Base-by-base conservation (phyloP, 2,329 filamentous ascomycete genomes). In the Curvularia verruculosa region DNA sequence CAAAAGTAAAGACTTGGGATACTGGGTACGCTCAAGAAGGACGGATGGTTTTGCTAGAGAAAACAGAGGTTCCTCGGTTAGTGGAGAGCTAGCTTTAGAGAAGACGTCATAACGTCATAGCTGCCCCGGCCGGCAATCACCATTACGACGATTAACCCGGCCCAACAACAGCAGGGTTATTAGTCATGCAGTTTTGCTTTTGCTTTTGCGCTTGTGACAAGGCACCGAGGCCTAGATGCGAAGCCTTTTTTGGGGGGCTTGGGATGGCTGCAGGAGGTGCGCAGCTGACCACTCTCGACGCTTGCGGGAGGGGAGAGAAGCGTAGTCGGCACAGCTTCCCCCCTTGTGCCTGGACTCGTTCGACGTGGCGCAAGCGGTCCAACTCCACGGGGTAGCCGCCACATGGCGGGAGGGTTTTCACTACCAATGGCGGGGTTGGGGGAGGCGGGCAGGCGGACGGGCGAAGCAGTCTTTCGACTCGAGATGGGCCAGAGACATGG, bases 21-120 rank as follows among this genome's bases (percentile, higher is more conserved):
- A 40, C 34, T 52, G 29, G n/a, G 43, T 43, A 51, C 15, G 34
- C 45, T 52, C 54, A 41, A 29, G 36, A 48, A 37, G 43, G 41
- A 54, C 26, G 50, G 45, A 28, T 36, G 45, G 44, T 19, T 18
- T 49, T 48, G 51, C 45, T 58, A n/a, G 45, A 45, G 55, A 49
- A 58, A 49, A 46, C 55, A 58, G 26, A 49, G 39, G 55, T 58
- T 58, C 55, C 51, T 58, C 55, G 55, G 55, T 39, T 58, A 58
- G 50, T 45, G 19, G 51, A 39, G 23, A 41, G 43, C 50, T 58
- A 58, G 55, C 50, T 24, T 54, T 34, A 24, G 23, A 41, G 24
- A n/a, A 49, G 15, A 56, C 52, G 59, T 58, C 56, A 58, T 56
- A 31, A 55, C 52, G 47, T 55, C 46, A 55, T 51, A 36, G 24